Conservation (phyloP, 2,329 filamentous ascomycete species). For the Trichoderma sp. region DNA sequence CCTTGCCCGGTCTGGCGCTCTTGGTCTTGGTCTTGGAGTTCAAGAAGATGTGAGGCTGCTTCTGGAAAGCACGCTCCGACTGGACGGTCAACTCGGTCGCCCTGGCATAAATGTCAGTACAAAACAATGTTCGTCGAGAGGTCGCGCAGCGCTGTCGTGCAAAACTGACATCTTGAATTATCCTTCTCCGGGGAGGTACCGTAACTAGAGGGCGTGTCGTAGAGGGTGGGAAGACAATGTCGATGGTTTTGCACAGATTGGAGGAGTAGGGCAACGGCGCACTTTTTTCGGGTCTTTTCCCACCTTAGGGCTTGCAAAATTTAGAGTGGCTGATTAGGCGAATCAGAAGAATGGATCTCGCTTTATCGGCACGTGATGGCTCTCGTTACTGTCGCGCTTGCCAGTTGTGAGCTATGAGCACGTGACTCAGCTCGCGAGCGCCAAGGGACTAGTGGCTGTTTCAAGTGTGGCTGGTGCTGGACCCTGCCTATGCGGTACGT, state of each 20-base stretch:
- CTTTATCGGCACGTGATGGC: slow-evolving; percentile 34
- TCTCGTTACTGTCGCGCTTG: not conserved
- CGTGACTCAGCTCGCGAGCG: not conserved
- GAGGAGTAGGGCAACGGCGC: slow-evolving; percentile 43
- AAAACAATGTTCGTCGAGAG: slow-evolving; percentile 28
- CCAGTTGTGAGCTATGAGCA: not conserved
- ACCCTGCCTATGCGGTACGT: slow-evolving; percentile 23
- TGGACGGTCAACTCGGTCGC: slow-evolving; percentile 99
- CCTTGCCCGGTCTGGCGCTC: slow-evolving; percentile 85
- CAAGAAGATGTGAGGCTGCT: slow-evolving; percentile 99
- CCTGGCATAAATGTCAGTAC: slow-evolving; percentile 58
- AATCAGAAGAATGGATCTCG: slow-evolving; percentile 29
- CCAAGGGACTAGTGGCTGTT: not conserved
- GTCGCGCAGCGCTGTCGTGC: slow-evolving; percentile 26
- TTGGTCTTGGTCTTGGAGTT: slow-evolving; percentile 92
- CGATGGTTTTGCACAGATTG: slow-evolving; percentile 41
- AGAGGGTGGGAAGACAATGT: slow-evolving; percentile 41
- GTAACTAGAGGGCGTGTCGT: slow-evolving; percentile 44
- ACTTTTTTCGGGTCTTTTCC: slow-evolving; percentile 39
- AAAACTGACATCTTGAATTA: slow-evolving; percentile 47
- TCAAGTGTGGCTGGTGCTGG: slow-evolving; percentile 7
- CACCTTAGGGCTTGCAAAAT: slow-evolving; percentile 47
- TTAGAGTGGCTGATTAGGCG: slow-evolving; percentile 39
- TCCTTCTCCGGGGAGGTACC: slow-evolving; percentile 45
- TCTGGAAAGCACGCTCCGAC: slow-evolving; percentile 99